Evolutionary conservation across 164 flowering plant species (phyloP).

Genomic region (Houttuynia cordata): DNA sequence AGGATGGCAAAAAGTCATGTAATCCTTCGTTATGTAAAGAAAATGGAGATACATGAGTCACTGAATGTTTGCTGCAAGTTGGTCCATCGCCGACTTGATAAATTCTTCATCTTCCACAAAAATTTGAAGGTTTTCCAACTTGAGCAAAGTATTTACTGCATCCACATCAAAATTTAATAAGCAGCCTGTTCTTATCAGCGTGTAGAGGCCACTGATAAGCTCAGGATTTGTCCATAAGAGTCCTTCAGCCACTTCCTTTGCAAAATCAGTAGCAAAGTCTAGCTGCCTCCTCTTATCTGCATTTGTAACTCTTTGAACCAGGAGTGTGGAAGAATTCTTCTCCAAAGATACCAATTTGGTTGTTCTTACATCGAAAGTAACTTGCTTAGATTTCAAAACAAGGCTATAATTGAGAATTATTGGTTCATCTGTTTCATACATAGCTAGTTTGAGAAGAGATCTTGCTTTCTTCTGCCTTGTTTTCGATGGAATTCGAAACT

Average conservation of each 20-base stretch:
- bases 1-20: no score
- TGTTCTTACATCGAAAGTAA: background rate
- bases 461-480: constrained; percentile 7
- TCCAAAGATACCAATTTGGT: background rate
- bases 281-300: background rate
- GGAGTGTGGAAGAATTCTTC: background rate
- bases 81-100: no score
- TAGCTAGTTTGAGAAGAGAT: background rate
- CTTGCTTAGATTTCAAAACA: background rate
- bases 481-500: constrained; percentile 1
- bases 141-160: no score
- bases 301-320: background rate
- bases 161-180: no score
- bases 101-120: background rate
- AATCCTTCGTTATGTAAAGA: no score
- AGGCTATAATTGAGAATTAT: no score
- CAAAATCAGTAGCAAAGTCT: constrained; percentile 9
- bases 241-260: constrained; percentile 12
- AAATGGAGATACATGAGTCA: no score
- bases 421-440: background rate
- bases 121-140: no score
- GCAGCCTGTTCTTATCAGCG: background rate
- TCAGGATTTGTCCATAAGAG: constrained; percentile 3
- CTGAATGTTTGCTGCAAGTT: background rate
- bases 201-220: background rate